Evolutionary conservation across 225 moss, liverwort and hornwort genomes (phyloP), one percentile per base, ranked within the genome.

Genomic region (Anthoceros angustus): DNA sequence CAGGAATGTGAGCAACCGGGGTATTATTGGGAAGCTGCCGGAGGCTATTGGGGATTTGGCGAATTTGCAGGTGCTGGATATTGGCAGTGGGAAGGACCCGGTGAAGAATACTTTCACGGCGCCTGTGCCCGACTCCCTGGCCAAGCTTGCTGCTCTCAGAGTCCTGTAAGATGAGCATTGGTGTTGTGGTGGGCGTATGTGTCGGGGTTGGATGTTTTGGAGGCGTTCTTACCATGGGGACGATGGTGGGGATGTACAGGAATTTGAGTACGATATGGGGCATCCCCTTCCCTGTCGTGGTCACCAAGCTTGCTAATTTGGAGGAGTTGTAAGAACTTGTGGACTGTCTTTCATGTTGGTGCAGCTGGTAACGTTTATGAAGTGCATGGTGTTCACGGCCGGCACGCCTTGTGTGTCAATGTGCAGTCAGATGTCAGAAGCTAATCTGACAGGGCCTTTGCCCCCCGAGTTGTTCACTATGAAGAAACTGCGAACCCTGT

Each of bases 1-100:
- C 71, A 68, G 71, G 64, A 76, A 76, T n/a, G 60, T 76, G 12
- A 71, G 71, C 39, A 76, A 70, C 41, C 50, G 55, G 16, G 75
- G 75, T 10, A 38, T 76, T 6, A 42, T 14, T 9, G 75, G 75
- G 61, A 21, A 25, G 15, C 26, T 76, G 2, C 75, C 75, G 25
- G 39, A 32, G 10, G 75, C 67, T 46, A 70, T 76, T 10, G 75
- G 71, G 39, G 63, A 64, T 18, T 64, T 76, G 71, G 10, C 16
- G 26, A 6, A 25, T 16, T 42, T 76, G 38, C 67, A 76, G 46
- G 65, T 76, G 25, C 41, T 76, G 60, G 75, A 76, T 68, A 16
- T 76, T 12, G 71, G 75, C 71, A 76, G 2, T 25, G 18, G 32
- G 24, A 42, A 40, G 67, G 24, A 21, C 24, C 5, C 18, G 63